Conservation (phyloP, 2,329 filamentous ascomycete genomes). For the Exophiala calicioides region DNA sequence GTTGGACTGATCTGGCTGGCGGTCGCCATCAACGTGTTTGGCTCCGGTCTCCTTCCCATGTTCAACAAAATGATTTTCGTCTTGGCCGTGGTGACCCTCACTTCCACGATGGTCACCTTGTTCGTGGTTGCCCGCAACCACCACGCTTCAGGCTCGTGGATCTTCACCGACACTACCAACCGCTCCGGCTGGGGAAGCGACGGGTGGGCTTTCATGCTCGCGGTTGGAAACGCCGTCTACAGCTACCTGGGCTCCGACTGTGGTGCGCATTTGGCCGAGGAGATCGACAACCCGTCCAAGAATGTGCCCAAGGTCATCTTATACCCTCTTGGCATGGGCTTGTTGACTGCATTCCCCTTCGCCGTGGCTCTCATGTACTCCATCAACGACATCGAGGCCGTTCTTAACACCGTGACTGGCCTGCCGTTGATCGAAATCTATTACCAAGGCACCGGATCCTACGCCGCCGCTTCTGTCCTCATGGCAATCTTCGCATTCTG, state of each 20-base stretch:
- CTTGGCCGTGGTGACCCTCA: conserved; percentile 23
- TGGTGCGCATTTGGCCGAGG: conserved; percentile 23
- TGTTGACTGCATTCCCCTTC: conserved; percentile 32
- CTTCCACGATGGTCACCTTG: too few species aligned
- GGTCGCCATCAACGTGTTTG: conserved; percentile 15
- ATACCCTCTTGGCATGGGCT: conserved; percentile 39
- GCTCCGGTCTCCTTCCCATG: conserved; percentile 10
- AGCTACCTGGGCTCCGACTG: conserved; percentile 22
- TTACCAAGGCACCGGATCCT: conserved; percentile 46
- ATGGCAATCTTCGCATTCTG: conserved; percentile 45
- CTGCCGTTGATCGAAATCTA: conserved; percentile 57
- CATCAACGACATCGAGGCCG: conserved; percentile 42
- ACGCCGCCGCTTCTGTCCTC: conserved; percentile 49
- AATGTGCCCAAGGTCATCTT: conserved; percentile 40
- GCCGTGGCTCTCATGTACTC: conserved; percentile 41
- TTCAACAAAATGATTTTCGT: conserved; percentile 19
- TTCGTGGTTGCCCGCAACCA: too few species aligned
- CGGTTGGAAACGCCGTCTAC: conserved; percentile 28
- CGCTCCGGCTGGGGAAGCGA: conserved; percentile 40
- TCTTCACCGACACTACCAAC: conserved; percentile 45
- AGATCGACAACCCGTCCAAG: conserved; percentile 35
- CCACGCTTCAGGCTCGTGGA: conserved; percentile 27
- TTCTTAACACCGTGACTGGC: conserved; percentile 44
- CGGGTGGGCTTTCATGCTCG: conserved; percentile 32
- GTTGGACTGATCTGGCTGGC: conserved; percentile 15